Evolutionary conservation across 495 filamentous ascomycete genomes (phyloP).

Genomic region (Alectoria sarmentosa): DNA sequence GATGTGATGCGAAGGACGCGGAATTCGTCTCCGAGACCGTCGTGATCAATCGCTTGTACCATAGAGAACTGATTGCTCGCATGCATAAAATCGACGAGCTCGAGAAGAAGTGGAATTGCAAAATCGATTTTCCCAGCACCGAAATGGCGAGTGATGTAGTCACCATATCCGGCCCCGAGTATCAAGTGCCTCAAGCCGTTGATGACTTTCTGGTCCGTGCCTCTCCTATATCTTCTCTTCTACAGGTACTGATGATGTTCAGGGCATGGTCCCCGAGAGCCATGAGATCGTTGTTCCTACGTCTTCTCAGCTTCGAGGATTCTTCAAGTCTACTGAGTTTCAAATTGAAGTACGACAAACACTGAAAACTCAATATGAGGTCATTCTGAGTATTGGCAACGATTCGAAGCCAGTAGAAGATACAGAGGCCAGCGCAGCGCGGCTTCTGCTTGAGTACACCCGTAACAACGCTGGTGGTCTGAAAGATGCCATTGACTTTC

Average conservation of each 20-base stretch:
- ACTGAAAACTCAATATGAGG: constrained; percentile 83
- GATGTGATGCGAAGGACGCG: constrained; percentile 54
- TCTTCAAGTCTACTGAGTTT: constrained; percentile 73
- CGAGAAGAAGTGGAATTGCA: constrained; percentile 98
- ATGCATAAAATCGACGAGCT: constrained; percentile 85
- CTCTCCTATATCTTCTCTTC: constrained; percentile 1
- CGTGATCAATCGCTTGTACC: constrained; percentile 87
- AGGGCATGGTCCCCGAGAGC: constrained; percentile 94
- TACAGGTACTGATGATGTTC: constrained; percentile 27
- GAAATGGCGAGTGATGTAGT: constrained; percentile 96
- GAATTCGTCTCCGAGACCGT: constrained; percentile 93
- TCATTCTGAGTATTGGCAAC: constrained; percentile 65
- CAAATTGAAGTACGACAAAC: constrained; percentile 69
- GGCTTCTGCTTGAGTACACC: constrained; percentile 68
- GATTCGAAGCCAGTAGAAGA: constrained; percentile 44
- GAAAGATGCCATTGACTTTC: constrained; percentile 92
- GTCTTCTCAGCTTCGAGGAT: constrained; percentile 63
- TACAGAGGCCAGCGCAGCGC: constrained; percentile 43
- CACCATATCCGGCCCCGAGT: constrained; percentile 90
- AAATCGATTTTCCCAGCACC: constrained; percentile 93
- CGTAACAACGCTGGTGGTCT: constrained; percentile 95
- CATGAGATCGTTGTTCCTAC: constrained; percentile 83
- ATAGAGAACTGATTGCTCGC: constrained; percentile 83
- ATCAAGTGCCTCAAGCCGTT: constrained; percentile 91
- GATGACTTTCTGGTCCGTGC: constrained; percentile 78